Percentiles rank a stretch among this genome's conserved stretches.
phyloP scores from a whole-genome alignment of 768 basidiomycete genomes.

The Trametopsis cervina region DNA sequence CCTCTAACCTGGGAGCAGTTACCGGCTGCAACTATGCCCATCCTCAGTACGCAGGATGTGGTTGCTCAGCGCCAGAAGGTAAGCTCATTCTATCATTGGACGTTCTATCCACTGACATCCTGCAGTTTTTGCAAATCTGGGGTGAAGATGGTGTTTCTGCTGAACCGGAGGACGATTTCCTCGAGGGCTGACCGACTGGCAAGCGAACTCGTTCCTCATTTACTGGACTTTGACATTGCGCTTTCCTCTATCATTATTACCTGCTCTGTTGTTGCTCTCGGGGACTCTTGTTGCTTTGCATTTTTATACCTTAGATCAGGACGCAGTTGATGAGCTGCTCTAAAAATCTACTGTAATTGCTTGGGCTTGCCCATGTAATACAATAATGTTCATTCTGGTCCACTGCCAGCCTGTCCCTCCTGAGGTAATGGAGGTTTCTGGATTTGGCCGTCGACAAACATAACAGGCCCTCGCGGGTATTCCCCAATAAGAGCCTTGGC shows the following conservation, averaged over 20 bases:
- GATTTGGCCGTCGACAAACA: constrained; percentile 41
- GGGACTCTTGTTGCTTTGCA: not conserved
- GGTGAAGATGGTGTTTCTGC: constrained; percentile 70
- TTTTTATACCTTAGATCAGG: not conserved
- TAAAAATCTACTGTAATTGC: not conserved
- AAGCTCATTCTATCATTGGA: constrained; percentile 20
- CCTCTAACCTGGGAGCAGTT: constrained; percentile 70
- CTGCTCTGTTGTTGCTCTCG: constrained; percentile 2
- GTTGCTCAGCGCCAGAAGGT: constrained; percentile 59
- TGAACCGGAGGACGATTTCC: constrained; percentile 39
- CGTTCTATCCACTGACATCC: constrained; percentile 8
- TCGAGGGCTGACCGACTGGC: constrained; percentile 4
- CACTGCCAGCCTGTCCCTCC: not conserved
- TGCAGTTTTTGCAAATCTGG: constrained; percentile 72
- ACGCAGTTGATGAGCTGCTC: too few species aligned
- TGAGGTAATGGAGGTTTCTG: constrained; percentile 16
- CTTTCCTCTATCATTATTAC: not conserved
- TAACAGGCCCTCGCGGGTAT: constrained; percentile 50
- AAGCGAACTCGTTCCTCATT: too few species aligned
- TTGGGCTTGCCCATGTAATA: not conserved
- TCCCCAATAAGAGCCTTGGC: constrained; percentile 37
- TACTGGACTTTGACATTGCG: constrained; percentile 4
- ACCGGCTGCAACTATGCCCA: constrained; percentile 53
- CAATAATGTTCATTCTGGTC: not conserved
- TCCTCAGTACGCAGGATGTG: constrained; percentile 58